These are phyloP conservation scores for Ampelomyces quisqualis DNA, from an alignment of 2,329 filamentous ascomycete species.

Conservation along the genomic window DNA sequence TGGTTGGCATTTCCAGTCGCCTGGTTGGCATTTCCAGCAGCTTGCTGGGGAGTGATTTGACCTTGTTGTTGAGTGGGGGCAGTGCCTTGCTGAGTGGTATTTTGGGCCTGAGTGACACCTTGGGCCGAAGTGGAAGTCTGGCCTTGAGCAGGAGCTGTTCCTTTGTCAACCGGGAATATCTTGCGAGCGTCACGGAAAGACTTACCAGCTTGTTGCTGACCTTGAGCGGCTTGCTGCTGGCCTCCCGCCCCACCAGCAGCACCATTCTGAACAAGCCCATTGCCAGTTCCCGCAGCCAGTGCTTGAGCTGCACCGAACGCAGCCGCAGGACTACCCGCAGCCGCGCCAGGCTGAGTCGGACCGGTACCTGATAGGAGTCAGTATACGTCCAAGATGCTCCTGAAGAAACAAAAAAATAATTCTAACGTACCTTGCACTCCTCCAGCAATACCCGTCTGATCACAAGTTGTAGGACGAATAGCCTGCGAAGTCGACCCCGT, in stretches of 20 bases:
- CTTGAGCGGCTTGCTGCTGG: conserved; percentile 1
- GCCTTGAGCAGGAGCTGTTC: conserved; percentile 5
- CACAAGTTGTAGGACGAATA: conserved; percentile 34
- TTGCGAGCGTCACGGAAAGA: too few relatives aligned
- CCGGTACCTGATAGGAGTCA: conserved; percentile 15
- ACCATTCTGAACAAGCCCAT: conserved; percentile 28
- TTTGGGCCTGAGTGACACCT: conserved; percentile 3
- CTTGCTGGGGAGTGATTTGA: conserved; percentile 4
- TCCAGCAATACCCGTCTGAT: conserved; percentile 38
- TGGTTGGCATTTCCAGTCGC: conserved; percentile 1
- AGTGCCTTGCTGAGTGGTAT: neutral
- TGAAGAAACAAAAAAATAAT: too few relatives aligned
- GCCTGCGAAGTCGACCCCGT: conserved; percentile 34
- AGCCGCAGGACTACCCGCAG: conserved; percentile 34
- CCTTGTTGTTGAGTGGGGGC: neutral
- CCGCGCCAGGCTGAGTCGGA: conserved; percentile 30
- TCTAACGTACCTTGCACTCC: conserved; percentile 29
- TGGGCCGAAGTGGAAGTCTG: conserved; percentile 7
- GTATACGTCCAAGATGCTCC: too few relatives aligned
- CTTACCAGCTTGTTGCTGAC: conserved; percentile 1
- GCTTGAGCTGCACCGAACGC: conserved; percentile 33
- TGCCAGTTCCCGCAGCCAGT: conserved; percentile 32
- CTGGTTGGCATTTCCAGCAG: neutral
- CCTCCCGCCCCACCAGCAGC: conserved; percentile 3
- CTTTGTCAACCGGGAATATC: too few relatives aligned